These are phyloP conservation scores for Psilocybe cyanescens DNA, from an alignment of 768 basidiomycete species.

Conservation along the genomic window DNA sequence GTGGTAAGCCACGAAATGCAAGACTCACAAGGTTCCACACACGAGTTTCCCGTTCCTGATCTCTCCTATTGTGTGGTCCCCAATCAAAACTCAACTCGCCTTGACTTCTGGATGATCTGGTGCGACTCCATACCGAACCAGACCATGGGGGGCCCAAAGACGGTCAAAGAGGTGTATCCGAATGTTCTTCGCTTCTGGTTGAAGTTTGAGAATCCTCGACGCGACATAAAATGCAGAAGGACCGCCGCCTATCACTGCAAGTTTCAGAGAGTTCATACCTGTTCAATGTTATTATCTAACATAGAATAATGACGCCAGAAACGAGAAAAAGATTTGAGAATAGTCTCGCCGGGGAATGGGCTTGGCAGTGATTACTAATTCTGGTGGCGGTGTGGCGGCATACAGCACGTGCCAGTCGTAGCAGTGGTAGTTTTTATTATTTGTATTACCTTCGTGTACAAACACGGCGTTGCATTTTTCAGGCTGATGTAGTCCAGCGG, in stretches of 20 bases:
- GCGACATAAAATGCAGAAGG: slow-evolving; percentile 98
- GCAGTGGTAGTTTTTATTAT: no score
- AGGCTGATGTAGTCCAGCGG: no score
- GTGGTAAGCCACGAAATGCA: slow-evolving; percentile 1
- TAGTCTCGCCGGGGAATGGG: no score
- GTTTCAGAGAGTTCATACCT: slow-evolving; percentile 49
- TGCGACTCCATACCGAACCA: slow-evolving; percentile 95
- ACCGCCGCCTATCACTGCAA: slow-evolving; percentile 92
- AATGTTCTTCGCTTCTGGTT: slow-evolving; percentile 44
- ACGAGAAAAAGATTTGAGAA: no score
- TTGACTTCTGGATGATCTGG: slow-evolving; percentile 99
- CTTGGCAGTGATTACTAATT: no score
- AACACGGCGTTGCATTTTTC: no score
- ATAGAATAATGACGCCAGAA: no score
- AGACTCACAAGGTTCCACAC: background rate
- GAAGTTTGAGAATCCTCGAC: slow-evolving; percentile 73
- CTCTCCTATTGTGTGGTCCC: slow-evolving; percentile 4
- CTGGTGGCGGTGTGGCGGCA: no score
- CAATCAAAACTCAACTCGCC: slow-evolving; percentile 39
- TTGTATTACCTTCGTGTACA: no score
- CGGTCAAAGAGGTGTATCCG: slow-evolving; percentile 89
- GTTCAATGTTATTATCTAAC: no score
- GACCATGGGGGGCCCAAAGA: slow-evolving; percentile 92
- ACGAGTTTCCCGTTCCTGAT: background rate
- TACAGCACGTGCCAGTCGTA: no score